A percentile compares a stretch with the other conserved stretches of the same genome.
phyloP scores from a whole-genome alignment of 257 asterid genomes.

The Nyctanthes arbortristis region DNA sequence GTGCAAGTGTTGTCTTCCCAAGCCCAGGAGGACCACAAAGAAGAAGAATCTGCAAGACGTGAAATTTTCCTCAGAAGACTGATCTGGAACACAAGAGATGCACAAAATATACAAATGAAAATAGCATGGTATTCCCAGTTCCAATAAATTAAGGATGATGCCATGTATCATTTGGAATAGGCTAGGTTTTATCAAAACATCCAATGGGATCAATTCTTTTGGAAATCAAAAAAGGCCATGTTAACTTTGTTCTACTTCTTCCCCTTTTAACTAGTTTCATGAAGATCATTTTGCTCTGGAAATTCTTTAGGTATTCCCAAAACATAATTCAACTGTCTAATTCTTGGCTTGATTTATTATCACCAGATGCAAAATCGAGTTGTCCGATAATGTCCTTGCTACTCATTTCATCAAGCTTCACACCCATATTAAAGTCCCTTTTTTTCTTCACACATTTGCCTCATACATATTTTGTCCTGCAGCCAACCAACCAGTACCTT shows the following conservation, averaged over 20 bases:
- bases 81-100: slow-evolving; percentile 16
- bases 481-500: neutral
- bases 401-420: neutral
- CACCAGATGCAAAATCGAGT: neutral
- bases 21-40: slow-evolving; percentile 99
- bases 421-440: neutral
- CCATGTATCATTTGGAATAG: neutral
- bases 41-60: slow-evolving; percentile 69
- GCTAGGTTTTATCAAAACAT: neutral
- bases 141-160: neutral
- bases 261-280: neutral
- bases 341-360: neutral
- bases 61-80: slow-evolving; percentile 2
- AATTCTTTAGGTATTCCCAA: neutral
- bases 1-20: slow-evolving; percentile 99
- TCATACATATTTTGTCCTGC: neutral
- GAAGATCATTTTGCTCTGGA: neutral
- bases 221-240: neutral
- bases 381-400: neutral
- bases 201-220: neutral
- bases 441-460: neutral
- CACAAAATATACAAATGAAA: neutral
- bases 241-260: neutral
- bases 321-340: neutral
- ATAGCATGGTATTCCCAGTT: neutral